Evolutionary conservation across 2,329 filamentous ascomycete genomes (phyloP).

Genomic region (Aspergillus novoparasiticus): DNA sequence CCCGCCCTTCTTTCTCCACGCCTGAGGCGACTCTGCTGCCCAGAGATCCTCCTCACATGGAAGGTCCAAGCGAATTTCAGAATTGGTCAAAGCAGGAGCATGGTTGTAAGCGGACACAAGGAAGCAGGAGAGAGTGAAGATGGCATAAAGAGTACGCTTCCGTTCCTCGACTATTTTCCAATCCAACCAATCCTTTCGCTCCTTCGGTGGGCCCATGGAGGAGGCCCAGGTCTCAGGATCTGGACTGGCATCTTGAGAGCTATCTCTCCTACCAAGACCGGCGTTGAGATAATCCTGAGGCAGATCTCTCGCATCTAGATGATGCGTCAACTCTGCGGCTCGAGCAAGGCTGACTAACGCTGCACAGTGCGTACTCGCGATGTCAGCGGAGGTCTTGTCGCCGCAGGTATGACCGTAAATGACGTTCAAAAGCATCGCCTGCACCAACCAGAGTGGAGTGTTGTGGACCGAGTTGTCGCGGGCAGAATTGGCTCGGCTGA

Average conservation of each 20-base stretch:
- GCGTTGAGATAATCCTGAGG: slow-evolving; percentile 47
- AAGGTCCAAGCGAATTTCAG: slow-evolving; percentile 84
- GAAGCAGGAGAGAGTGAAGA: slow-evolving; percentile 89
- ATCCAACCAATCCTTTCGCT: slow-evolving; percentile 70
- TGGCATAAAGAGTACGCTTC: slow-evolving; percentile 87
- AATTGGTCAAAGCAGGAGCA: slow-evolving; percentile 86
- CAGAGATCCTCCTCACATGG: slow-evolving; percentile 94
- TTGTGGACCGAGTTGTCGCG: slow-evolving; percentile 69
- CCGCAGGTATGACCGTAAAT: slow-evolving; percentile 95
- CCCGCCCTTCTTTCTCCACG: slow-evolving; percentile 78
- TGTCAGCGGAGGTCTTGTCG: slow-evolving; percentile 86
- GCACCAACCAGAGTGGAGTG: slow-evolving; percentile 89
- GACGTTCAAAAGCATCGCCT: slow-evolving; percentile 94
- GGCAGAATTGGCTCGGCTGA: slow-evolving; percentile 55
- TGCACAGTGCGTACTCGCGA: slow-evolving; percentile 88
- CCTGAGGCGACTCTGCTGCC: slow-evolving; percentile 77
- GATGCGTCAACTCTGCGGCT: slow-evolving; percentile 73
- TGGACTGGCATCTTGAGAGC: slow-evolving; percentile 39
- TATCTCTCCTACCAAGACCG: slow-evolving; percentile 54
- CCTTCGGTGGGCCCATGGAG: slow-evolving; percentile 37
- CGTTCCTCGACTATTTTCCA: slow-evolving; percentile 91
- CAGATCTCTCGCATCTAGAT: slow-evolving; percentile 40
- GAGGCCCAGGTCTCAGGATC: slow-evolving; percentile 37
- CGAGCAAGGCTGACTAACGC: slow-evolving; percentile 88
- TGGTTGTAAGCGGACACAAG: slow-evolving; percentile 93